Percentiles rank a stretch among this genome's conserved stretches.
These are phyloP conservation scores for Eurotiales sp. DNA, from an alignment of 2,329 filamentous ascomycete species.

Conservation along the genomic window DNA sequence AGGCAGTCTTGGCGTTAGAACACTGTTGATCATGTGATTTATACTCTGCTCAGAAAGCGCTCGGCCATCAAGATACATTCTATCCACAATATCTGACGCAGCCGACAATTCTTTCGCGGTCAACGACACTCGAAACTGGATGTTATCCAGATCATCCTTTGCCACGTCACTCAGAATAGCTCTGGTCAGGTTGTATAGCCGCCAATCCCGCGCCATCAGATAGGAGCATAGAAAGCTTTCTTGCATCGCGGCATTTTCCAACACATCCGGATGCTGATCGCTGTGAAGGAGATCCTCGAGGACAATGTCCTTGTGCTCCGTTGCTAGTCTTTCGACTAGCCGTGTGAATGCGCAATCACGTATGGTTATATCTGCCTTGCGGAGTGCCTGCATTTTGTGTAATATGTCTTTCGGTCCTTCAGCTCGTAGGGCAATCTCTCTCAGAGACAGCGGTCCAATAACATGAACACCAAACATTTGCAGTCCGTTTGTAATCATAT, in stretches of 20 bases:
- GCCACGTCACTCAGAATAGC: conserved; percentile 47
- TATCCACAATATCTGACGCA: conserved; percentile 37
- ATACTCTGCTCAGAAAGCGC: conserved; percentile 44
- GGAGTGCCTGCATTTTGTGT: conserved; percentile 58
- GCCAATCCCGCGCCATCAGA: conserved; percentile 49
- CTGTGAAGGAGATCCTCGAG: conserved; percentile 52
- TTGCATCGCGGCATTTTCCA: conserved; percentile 55
- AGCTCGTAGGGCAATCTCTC: conserved; percentile 70
- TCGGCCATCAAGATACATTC: conserved; percentile 48
- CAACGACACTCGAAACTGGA: conserved; percentile 39
- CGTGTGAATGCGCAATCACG: conserved; percentile 62
- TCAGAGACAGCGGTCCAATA: conserved; percentile 72
- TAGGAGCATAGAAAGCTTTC: conserved; percentile 52
- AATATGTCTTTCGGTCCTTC: conserved; percentile 54
- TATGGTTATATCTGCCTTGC: conserved; percentile 60
- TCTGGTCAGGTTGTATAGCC: conserved; percentile 54
- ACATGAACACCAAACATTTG: conserved; percentile 65
- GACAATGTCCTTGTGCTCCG: conserved; percentile 50
- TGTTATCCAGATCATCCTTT: conserved; percentile 31
- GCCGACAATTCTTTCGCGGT: conserved; percentile 28
- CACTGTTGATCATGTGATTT: conserved; percentile 37
- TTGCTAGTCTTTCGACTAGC: conserved; percentile 62
- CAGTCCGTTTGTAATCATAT: conserved; percentile 67
- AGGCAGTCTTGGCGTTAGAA: conserved; percentile 28
- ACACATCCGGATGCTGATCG: conserved; percentile 63